Base-by-base conservation (phyloP, 176 grass and related monocot genomes). In the Aegilops tauschii region DNA sequence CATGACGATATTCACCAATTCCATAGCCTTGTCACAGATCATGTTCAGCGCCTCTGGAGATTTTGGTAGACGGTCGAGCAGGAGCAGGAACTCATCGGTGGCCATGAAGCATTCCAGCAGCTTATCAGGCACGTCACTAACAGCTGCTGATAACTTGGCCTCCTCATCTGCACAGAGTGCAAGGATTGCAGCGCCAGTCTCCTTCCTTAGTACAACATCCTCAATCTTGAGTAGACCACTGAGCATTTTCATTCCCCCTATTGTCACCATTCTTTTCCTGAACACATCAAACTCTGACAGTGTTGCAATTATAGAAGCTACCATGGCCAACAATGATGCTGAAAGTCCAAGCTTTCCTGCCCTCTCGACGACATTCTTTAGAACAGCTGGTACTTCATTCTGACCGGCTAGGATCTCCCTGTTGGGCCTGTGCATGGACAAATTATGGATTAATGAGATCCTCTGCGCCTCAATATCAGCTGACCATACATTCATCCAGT, bases 161-260 rank as follows among this genome's bases (percentile, higher is more conserved):
- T 75, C 85, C 4, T 77, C 37, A 40, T 86, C 88, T 54, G 59
- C 14, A 52, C 81, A 84, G 68, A 87, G 76, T 49, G 66, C 81
- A 61, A 56, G 69, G 61, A 84, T 84, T 61, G 89, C 89, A 87
- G 58, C 20, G 44, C 17, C 44, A 91, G 36, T 69, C 76, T 91
- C 85, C 81, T 61, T 87, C 27, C 59, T 80, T 28, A 84, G 45
- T 45, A 69, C 61, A 75, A 11, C 27, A 80, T 87, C 81, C 34
- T 91, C 68, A 35, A 80, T 80, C 59, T 74, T 84, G 61, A 87
- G 76, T 69, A 91, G 34, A 79, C 75, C 68, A 18, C 14, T 28
- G 36, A 87, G 80, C 76, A 76, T 87, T 84, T 83, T 65, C 81
- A 91, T 84, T 31, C 84, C 85, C 54, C 89, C 68, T n/a, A 28